Conservation (phyloP, 139 green algal species). For the Tetraselmis striata region DNA sequence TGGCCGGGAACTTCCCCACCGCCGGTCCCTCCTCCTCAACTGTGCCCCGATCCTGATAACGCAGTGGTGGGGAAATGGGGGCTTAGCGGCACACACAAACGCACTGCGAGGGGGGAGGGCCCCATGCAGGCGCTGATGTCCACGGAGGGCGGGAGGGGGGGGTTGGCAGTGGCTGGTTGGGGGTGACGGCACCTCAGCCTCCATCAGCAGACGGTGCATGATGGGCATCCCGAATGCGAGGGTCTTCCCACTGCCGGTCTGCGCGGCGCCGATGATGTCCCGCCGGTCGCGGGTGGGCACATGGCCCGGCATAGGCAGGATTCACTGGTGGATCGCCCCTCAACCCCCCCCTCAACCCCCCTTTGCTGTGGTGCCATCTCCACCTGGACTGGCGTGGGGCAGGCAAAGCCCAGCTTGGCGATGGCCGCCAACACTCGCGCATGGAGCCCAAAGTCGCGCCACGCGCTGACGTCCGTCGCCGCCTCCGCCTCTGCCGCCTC, state of each 20-base stretch:
- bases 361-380: too few species aligned
- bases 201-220: slow-evolving; percentile 61
- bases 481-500: background rate
- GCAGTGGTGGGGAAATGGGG: too few species aligned
- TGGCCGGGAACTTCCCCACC: background rate
- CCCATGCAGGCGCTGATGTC: too few species aligned
- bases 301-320: slow-evolving; percentile 65
- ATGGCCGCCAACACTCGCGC: slow-evolving; percentile 15
- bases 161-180: too few species aligned
- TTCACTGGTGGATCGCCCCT: too few species aligned
- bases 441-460: slow-evolving; percentile 25
- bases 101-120: too few species aligned
- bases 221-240: slow-evolving; percentile 96
- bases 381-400: slow-evolving; percentile 73
- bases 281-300: slow-evolving; percentile 51
- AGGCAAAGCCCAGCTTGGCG: slow-evolving; percentile 40
- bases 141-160: too few species aligned
- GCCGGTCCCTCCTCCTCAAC: background rate
- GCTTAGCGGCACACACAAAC: too few species aligned
- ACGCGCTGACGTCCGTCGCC: slow-evolving; percentile 8
- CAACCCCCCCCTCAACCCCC: too few species aligned
- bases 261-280: slow-evolving; percentile 91
- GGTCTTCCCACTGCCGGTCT: slow-evolving; percentile 93
- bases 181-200: slow-evolving; percentile 11
- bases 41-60: too few species aligned